Percentiles rank a stretch among this genome's conserved stretches.
phyloP scores from a whole-genome alignment of 345 rosid genomes.

The Mercurialis annua region DNA sequence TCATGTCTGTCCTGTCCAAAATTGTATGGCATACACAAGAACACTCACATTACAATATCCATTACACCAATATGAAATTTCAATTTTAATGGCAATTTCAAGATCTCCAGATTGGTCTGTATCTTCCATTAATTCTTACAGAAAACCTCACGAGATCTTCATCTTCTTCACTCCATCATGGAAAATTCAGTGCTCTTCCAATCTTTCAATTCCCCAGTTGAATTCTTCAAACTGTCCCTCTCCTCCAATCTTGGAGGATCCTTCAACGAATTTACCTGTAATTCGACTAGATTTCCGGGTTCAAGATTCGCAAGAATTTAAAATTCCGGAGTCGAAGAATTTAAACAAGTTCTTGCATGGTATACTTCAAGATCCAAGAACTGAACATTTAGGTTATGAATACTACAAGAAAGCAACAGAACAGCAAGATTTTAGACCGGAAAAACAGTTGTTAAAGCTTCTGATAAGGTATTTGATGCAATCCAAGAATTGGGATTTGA shows the following conservation, averaged over 20 bases:
- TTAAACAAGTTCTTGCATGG: slow-evolving; percentile 43
- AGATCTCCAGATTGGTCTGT: slow-evolving; percentile 40
- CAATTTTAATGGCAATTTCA: slow-evolving; percentile 43
- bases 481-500: slow-evolving; percentile 57
- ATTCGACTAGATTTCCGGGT: slow-evolving; percentile 8
- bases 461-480: slow-evolving; percentile 54
- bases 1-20: neutral
- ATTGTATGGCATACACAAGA: neutral
- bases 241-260: slow-evolving; percentile 47
- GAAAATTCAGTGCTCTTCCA: slow-evolving; percentile 31
- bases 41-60: neutral
- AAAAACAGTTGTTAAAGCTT: slow-evolving; percentile 40
- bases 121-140: slow-evolving; percentile 28
- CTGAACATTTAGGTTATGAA: slow-evolving; percentile 40
- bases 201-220: slow-evolving; percentile 27
- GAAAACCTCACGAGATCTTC: slow-evolving; percentile 16
- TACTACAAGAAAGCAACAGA: slow-evolving; percentile 61
- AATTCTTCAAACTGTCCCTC: slow-evolving; percentile 43
- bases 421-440: slow-evolving; percentile 47
- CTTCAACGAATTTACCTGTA: slow-evolving; percentile 27
- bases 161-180: slow-evolving; percentile 20
- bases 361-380: slow-evolving; percentile 42
- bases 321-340: slow-evolving; percentile 28
- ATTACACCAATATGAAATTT: neutral
- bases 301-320: slow-evolving; percentile 29